Conservation (phyloP, 176 grass and related monocot species). For the Chrysopogon serrulatus region DNA sequence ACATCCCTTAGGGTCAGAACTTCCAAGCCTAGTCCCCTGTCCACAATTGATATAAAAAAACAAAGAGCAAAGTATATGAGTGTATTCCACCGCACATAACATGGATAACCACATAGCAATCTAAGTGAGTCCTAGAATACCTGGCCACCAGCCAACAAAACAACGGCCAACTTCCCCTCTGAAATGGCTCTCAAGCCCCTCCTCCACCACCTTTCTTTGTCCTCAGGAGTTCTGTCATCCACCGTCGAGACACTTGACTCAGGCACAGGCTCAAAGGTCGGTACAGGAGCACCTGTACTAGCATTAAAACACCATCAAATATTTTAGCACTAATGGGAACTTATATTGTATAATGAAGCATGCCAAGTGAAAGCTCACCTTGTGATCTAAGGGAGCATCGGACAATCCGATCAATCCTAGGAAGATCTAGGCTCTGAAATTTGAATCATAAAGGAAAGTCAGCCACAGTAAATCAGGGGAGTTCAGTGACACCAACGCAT, state of each 20-base stretch:
- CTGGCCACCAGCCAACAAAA: conserved; percentile 88
- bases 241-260: conserved; percentile 70
- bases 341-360: neutral
- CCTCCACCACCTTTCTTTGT: conserved; percentile 79
- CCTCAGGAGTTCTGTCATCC: conserved; percentile 56
- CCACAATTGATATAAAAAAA: neutral
- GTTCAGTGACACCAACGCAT: neutral
- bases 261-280: conserved; percentile 59
- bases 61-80: no score
- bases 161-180: conserved; percentile 77
- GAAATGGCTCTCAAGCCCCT: conserved; percentile 81
- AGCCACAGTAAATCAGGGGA: conserved; percentile 5
- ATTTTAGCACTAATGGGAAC: neutral
- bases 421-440: conserved; percentile 77
- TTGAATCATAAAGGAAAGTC: conserved; percentile 19
- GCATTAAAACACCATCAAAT: neutral
- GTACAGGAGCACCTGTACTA: conserved; percentile 39
- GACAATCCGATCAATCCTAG: conserved; percentile 72
- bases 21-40: no score
- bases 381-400: conserved; percentile 59
- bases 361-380: conserved; percentile 20
- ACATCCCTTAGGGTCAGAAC: no score
- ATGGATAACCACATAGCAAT: neutral
- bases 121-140: conserved; percentile 8
- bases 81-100: no score